Base-by-base conservation (phyloP, 2,329 filamentous ascomycete genomes). In the Fusarium sacchari region DNA sequence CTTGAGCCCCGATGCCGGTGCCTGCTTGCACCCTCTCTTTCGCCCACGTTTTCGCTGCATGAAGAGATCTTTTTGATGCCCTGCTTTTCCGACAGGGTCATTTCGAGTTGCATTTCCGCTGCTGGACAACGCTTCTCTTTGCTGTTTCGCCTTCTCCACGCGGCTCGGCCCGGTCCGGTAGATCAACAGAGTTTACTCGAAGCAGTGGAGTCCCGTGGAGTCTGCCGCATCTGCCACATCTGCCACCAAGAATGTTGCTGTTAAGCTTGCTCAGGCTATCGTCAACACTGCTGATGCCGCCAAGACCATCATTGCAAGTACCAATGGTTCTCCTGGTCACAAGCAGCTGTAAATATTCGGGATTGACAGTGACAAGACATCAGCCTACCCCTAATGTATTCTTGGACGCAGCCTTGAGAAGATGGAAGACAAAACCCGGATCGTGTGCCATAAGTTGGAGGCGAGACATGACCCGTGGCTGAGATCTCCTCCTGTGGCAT, bases 311-410 rank as follows among this genome's bases (percentile, higher is more conserved):
- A 65, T 89, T 65, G 83, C 84, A 58, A 88, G 90, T 74, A 86
- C 85, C 43, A 88, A 90, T 76, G 87, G 88, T 71, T 76, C 77
- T 65, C 85, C 88, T 79, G 88, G 87, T 77, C 89, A 91, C 82
- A 88, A 89, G 77, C 89, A 91, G 82, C 85, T 91, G 75, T 91
- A 83, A 80, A 60, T 55, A 57, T n/a, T 37, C 53, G 24, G 60
- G 60, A 40, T 56, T 53, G 30, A 61, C 43, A 58, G 74, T 26
- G 34, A 75, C 61, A 53, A 22, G 22, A 18, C 53, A 64, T 37
- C 42, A 59, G 44, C 28, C 44, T 50, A 71, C 62, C 36, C 9
- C 44, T 47, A 65, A 15, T 32, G 7, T n/a, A 12, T 40, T 44
- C 55, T 46, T 67, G 60, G 53, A 52, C 58, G 58, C 63, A 52